A percentile compares a stretch with the other conserved stretches of the same genome.
Evolutionary conservation across 495 filamentous ascomycete species (phyloP).

Genomic region (Daldinia vernicosa): DNA sequence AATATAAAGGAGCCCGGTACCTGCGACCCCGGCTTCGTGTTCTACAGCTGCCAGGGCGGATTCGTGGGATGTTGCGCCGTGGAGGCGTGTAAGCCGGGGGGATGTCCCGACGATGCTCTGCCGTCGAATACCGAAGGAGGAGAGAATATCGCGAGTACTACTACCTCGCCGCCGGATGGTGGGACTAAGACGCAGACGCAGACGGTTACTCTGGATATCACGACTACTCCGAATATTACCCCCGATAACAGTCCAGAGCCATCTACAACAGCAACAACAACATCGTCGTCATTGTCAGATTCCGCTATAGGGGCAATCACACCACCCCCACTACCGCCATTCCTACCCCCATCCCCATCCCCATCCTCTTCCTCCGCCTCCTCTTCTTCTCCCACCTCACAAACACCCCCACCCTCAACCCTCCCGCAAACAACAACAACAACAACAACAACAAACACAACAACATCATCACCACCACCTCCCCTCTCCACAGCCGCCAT

Average conservation of each 20-base stretch:
- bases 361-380: too few relatives aligned
- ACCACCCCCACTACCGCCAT: background rate
- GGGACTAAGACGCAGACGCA: background rate
- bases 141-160: too few relatives aligned
- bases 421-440: too few relatives aligned
- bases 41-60: conserved; percentile 31
- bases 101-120: conserved; percentile 7
- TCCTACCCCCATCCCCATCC: too few relatives aligned
- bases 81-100: conserved; percentile 28
- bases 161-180: background rate
- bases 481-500: conserved; percentile 15
- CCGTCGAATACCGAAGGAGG: background rate
- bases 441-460: too few relatives aligned
- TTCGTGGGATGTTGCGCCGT: conserved; percentile 40
- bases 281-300: too few relatives aligned
- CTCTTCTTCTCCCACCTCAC: too few relatives aligned
- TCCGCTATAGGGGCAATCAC: background rate
- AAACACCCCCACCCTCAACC: background rate
- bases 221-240: too few relatives aligned
- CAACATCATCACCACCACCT: background rate
- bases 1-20: background rate
- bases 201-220: background rate
- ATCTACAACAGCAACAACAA: background rate
- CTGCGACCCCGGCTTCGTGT: conserved; percentile 16
- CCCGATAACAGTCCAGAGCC: background rate